Evolutionary conservation across 2,329 filamentous ascomycete species (phyloP).

Genomic region (Claviceps humidiphila): DNA sequence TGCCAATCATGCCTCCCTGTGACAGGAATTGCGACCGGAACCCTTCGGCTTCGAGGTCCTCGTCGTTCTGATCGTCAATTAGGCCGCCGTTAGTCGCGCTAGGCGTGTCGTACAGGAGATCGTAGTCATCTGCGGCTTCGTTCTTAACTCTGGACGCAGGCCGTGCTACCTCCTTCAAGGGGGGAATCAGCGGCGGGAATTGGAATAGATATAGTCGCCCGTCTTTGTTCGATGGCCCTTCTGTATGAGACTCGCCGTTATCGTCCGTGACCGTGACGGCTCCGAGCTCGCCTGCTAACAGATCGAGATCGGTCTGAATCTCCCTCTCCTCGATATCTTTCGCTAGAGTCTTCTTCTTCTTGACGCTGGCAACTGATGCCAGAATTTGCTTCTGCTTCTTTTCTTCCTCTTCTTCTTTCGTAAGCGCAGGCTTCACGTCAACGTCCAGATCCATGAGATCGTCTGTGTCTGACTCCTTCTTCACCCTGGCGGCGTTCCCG

Average conservation of each 20-base stretch:
- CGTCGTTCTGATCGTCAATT: conserved; percentile 18
- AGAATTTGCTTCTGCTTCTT: conserved; percentile 8
- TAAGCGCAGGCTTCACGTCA: conserved; percentile 11
- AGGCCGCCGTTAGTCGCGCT: neutral
- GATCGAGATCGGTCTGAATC: conserved; percentile 26
- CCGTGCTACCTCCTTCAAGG: conserved; percentile 26
- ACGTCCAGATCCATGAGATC: conserved; percentile 28
- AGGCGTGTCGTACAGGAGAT: conserved; percentile 20
- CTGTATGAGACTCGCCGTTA: conserved; percentile 14
- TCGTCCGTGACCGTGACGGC: conserved; percentile 20
- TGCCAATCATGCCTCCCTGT: conserved; percentile 46
- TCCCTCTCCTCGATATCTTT: conserved; percentile 26
- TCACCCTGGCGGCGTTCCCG: conserved; percentile 24
- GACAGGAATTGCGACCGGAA: conserved; percentile 27
- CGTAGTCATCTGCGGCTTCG: conserved; percentile 26
- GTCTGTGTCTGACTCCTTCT: conserved; percentile 31
- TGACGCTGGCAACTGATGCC: conserved; percentile 9
- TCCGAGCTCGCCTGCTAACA: conserved; percentile 31
- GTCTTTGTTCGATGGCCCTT: conserved; percentile 28
- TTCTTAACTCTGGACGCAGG: conserved; percentile 24
- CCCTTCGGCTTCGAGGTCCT: conserved; percentile 19
- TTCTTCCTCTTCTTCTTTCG: conserved; percentile 10
- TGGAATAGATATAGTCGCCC: conserved; percentile 52
- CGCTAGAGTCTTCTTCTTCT: conserved; percentile 12
- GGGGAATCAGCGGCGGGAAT: conserved; percentile 48